Conservation (phyloP, 352 stramenopile genomes). For the Phytophthora pseudosyringae region DNA sequence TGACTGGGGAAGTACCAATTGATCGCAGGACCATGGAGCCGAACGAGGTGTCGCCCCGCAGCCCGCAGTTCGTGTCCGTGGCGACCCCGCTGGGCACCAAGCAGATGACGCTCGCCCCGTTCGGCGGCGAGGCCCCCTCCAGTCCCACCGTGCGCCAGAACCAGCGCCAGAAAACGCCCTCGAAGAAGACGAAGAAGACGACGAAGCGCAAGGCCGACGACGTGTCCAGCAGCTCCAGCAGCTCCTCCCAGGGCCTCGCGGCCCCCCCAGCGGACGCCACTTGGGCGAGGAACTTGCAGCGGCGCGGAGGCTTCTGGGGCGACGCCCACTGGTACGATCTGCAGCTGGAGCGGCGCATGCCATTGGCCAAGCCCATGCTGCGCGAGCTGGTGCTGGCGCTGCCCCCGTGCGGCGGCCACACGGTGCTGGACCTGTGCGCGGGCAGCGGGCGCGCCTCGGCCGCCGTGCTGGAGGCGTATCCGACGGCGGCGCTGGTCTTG, state of each 20-base stretch:
- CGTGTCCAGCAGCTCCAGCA: not conserved
- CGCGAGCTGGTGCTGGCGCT: slow-evolving; percentile 65
- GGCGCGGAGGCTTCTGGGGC: slow-evolving; percentile 73
- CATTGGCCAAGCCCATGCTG: slow-evolving; percentile 66
- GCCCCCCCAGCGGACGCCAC: slow-evolving; percentile 23
- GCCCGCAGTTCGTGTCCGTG: slow-evolving; percentile 15
- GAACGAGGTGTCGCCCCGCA: not conserved
- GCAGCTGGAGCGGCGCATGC: slow-evolving; percentile 62
- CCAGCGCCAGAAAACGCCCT: not conserved
- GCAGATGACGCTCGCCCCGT: slow-evolving; percentile 20
- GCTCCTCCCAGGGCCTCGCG: not conserved
- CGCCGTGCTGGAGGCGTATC: slow-evolving; percentile 67
- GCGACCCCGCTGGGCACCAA: slow-evolving; percentile 15
- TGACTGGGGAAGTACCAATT: too few relatives aligned
- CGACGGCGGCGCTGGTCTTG: slow-evolving; percentile 56
- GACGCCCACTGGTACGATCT: slow-evolving; percentile 85
- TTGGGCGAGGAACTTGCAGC: slow-evolving; percentile 70
- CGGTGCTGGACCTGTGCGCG: slow-evolving; percentile 72
- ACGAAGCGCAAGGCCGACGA: slow-evolving; percentile 19
- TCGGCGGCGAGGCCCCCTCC: not conserved
- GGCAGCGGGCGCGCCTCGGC: slow-evolving; percentile 64
- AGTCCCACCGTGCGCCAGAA: too few relatives aligned
- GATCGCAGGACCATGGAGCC: not conserved
- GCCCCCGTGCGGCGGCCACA: slow-evolving; percentile 62
- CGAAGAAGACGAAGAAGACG: too few relatives aligned